Evolutionary conservation across 2,329 filamentous ascomycete species (phyloP), one percentile per base, ranked within the genome.

Genomic region (Kalaharituber pfeilii): DNA sequence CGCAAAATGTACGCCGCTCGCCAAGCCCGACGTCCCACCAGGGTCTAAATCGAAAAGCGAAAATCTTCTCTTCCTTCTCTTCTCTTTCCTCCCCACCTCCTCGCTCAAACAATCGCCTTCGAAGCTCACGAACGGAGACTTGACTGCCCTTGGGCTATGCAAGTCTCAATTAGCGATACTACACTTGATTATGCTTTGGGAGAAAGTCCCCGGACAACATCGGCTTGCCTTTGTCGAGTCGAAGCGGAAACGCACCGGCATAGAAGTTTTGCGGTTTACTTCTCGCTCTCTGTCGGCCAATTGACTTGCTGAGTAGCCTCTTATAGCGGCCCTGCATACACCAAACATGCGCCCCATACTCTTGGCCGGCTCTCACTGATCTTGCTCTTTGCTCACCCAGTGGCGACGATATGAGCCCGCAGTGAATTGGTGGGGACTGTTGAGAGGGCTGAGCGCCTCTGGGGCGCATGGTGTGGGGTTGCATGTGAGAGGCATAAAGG

Each of bases 171-270:
- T 59, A 65, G 65, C 65, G 67, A 65, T 60, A 64, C 64, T 65
- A 60, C 65, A 68, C 52, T 47, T 47, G 5, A 68, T 63, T 61
- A 65, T 68, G 88, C 88, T 95, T 95, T 91, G 87, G 89, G 89
- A 94, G 89, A 96, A 96, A 96, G 89, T 96, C 89, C 89, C 89
- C 89, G 89, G 89, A 95, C 88, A 81, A 72, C 77, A 76, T 75
- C 72, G 69, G 67, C 64, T 57, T 67, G 65, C n/a, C 63, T 60
- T 64, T 72, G 69, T 73, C 74, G 72, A 68, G 57, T 70, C 67
- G 71, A 70, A 78, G 88, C 86, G 86, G 86, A 93, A 94, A 95
- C 85, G 86, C 88, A 86, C 86, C 88, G 88, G 87, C 89, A 94
- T 88, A 95, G 81, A 94, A 94, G 88, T 87, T 87, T 77, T 74